Evolutionary conservation across 164 flowering plant genomes (phyloP).

Genomic region (Piper betle): DNA sequence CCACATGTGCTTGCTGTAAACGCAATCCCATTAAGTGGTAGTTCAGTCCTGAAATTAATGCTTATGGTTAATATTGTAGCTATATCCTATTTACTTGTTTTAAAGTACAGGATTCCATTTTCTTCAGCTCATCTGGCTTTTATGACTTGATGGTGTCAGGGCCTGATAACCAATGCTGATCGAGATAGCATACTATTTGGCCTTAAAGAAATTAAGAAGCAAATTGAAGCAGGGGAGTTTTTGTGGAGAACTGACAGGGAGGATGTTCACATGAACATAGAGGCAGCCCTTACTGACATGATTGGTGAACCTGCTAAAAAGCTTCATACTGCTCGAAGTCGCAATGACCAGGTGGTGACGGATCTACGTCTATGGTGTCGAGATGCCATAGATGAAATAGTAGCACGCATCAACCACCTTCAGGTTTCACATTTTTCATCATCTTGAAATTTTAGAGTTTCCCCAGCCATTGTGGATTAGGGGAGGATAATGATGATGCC

Average conservation of each 20-base stretch:
- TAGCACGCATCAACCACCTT: conserved; percentile 35
- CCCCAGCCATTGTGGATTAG: too few relatives aligned
- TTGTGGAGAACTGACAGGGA: conserved; percentile 90
- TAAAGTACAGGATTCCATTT: too few relatives aligned
- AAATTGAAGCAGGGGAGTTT: conserved; percentile 70
- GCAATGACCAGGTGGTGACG: conserved; percentile 92
- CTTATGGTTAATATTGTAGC: too few relatives aligned
- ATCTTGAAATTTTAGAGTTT: background rate
- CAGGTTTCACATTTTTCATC: conserved; percentile 32
- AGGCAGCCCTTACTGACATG: conserved; percentile 88
- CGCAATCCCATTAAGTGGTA: too few relatives aligned
- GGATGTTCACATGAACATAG: conserved; percentile 99
- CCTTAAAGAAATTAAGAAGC: conserved; percentile 65
- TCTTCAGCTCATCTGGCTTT: too few relatives aligned
- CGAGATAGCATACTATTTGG: conserved; percentile 37
- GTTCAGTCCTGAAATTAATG: too few relatives aligned
- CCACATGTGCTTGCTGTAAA: too few relatives aligned
- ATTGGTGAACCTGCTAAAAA: conserved; percentile 98
- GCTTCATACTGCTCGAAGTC: conserved; percentile 92
- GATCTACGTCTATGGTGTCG: conserved; percentile 97
- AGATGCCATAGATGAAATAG: conserved; percentile 75
- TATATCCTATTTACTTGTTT: too few relatives aligned
- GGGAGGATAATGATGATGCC: background rate
- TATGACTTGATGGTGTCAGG: conserved; percentile 19
- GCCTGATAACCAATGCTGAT: conserved; percentile 49